phyloP scores from a whole-genome alignment of 352 stramenopile species.

The Globisporangium viniferum region DNA sequence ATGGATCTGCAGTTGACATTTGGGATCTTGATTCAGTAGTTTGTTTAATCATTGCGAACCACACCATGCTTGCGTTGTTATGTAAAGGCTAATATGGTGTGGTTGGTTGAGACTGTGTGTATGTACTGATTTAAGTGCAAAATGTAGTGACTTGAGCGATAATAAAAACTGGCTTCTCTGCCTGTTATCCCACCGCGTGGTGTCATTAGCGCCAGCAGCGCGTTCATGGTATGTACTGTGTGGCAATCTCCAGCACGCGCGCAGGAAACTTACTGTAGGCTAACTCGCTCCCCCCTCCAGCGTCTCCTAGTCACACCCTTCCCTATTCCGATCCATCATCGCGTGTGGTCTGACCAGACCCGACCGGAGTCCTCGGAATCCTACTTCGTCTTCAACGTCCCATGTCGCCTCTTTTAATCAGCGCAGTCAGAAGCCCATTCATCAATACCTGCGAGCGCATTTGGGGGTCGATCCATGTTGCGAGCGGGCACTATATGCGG shows the following conservation, averaged over 20 bases:
- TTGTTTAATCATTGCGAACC: too few species aligned
- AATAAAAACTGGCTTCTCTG: not conserved
- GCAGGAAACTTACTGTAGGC: too few species aligned
- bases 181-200: not conserved
- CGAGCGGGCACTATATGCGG: too few species aligned
- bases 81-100: too few species aligned
- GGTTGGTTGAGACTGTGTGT: too few species aligned
- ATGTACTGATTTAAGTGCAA: not conserved
- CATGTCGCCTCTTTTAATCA: not conserved
- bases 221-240: too few species aligned
- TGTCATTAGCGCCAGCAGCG: too few species aligned
- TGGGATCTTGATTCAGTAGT: not conserved
- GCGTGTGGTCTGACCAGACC: not conserved
- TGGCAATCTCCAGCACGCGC: too few species aligned
- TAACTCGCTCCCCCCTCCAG: too few species aligned
- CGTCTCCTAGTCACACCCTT: too few species aligned
- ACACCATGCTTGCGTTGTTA: too few species aligned
- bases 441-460: not conserved
- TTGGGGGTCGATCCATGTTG: not conserved
- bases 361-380: not conserved
- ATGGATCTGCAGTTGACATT: not conserved
- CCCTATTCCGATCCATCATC: not conserved
- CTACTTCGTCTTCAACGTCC: not conserved
- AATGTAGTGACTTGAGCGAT: not conserved
- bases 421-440: not conserved